Base-by-base conservation (phyloP, 2,329 filamentous ascomycete species). In the Fusarium hainanense region DNA sequence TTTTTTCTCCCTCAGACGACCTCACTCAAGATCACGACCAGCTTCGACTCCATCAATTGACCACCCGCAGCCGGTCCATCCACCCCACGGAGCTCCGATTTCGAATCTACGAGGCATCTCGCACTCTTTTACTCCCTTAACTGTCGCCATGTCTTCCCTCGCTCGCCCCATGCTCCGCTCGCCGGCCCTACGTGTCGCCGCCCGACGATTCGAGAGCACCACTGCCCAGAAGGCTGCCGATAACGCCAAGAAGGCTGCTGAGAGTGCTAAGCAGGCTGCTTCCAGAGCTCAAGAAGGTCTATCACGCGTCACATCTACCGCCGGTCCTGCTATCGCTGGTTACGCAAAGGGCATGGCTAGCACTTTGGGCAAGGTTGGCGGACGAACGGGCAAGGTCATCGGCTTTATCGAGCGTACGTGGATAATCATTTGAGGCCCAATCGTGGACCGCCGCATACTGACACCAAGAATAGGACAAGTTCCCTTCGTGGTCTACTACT, bases 401-500 rank as follows among this genome's bases (percentile, higher is more conserved):
- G 86, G 85, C 75, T 92, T 94, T 77, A 85, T 96, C 77, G 93
- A 98, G 87, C 91, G 96, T 98, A 88, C 84, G 94, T 85, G 28
- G 46, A 60, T 20, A 44, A 58, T 48, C 43, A 14, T 25, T 41
- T 27, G 46, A 37, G 11, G 40, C 23, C 40, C 16, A 23, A 13
- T n/a, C 20, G n/a, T 14, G 20, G 18, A 41, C 20, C 20, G 18
- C 34, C 41, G 49, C 52, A 34, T 52, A 47, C 63, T 75, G 43
- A 75, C 49, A 40, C 46, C 14, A 30, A 32, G 46, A 66, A 62
- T 79, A 98, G 95, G 90, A 82, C 87, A 96, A 85, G 89, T 94
- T 74, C 96, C 96, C 75, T 90, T 90, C 68, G 91, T 94, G 70
- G 79, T 97, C 79, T 98, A 98, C 89, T 99, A 98, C 87, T 90